These are phyloP conservation scores for Aspergillus sp. DNA, from an alignment of 2,329 filamentous ascomycete species.

Conservation along the genomic window DNA sequence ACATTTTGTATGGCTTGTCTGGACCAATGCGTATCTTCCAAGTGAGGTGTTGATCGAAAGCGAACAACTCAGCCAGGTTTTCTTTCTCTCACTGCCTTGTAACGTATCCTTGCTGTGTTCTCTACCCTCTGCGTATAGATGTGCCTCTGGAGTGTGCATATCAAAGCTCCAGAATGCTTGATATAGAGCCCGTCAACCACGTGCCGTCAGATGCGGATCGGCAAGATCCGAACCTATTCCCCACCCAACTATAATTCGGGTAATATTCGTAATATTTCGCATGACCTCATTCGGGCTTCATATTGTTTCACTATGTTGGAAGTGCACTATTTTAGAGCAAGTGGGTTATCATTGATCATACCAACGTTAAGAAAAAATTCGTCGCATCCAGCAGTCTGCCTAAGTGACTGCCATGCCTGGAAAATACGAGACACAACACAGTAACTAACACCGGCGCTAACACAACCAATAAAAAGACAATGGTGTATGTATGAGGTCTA, in stretches of 20 bases:
- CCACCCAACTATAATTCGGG: neutral
- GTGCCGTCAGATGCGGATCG: neutral
- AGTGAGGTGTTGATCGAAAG: too few relatives aligned
- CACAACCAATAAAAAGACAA: neutral
- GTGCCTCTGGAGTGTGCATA: neutral
- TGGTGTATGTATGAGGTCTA: conserved; percentile 37
- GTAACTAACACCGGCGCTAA: conserved; percentile 2
- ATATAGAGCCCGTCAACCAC: too few relatives aligned
- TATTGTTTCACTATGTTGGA: too few relatives aligned
- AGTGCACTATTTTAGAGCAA: neutral
- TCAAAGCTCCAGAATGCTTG: too few relatives aligned
- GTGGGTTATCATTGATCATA: conserved; percentile 1
- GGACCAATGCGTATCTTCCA: too few relatives aligned
- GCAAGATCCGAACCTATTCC: neutral
- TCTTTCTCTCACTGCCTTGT: too few relatives aligned
- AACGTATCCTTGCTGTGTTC: too few relatives aligned
- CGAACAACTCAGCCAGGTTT: too few relatives aligned
- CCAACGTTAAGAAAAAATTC: neutral
- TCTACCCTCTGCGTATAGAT: neutral
- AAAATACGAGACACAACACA: neutral
- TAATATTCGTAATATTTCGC: too few relatives aligned
- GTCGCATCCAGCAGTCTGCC: neutral
- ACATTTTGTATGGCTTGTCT: too few relatives aligned
- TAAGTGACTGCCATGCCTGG: neutral
- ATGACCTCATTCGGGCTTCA: too few relatives aligned